These are phyloP conservation scores for Colletotrichum echinochloae DNA, from an alignment of 2,329 filamentous ascomycete genomes.

Conservation along the genomic window DNA sequence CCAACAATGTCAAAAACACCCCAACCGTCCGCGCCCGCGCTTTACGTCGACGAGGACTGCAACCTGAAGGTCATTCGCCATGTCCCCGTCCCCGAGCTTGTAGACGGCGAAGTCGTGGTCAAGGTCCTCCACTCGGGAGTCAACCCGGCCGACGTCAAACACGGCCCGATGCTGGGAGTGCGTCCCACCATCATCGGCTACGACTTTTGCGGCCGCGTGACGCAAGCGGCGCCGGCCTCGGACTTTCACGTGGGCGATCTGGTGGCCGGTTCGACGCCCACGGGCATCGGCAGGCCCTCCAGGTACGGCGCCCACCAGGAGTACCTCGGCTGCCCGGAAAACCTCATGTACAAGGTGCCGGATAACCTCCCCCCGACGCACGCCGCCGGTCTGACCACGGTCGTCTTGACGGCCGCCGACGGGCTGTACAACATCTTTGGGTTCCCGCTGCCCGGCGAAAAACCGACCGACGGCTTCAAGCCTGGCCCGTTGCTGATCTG, in stretches of 20 bases:
- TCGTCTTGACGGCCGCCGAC: slow-evolving; percentile 42
- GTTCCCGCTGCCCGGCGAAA: slow-evolving; percentile 26
- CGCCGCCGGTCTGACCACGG: slow-evolving; percentile 40
- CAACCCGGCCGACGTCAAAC: slow-evolving; percentile 34
- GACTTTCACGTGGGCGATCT: slow-evolving; percentile 14
- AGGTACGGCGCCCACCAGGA: slow-evolving; percentile 30
- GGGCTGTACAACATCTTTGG: slow-evolving; percentile 43
- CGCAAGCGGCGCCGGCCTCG: background rate
- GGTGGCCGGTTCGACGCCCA: slow-evolving; percentile 18
- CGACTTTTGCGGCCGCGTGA: slow-evolving; percentile 34
- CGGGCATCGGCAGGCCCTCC: slow-evolving; percentile 22
- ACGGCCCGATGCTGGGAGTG: slow-evolving; percentile 14
- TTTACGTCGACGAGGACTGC: slow-evolving; percentile 25
- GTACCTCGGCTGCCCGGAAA: slow-evolving; percentile 24
- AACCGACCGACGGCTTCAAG: slow-evolving; percentile 14
- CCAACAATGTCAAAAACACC: background rate
- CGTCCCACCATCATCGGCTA: slow-evolving; percentile 19
- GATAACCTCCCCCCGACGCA: slow-evolving; percentile 23
- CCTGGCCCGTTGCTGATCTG: slow-evolving; percentile 49
- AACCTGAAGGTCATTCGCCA: slow-evolving; percentile 20
- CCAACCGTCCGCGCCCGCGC: slow-evolving; percentile 7
- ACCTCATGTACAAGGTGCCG: slow-evolving; percentile 24
- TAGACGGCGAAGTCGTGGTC: slow-evolving; percentile 6
- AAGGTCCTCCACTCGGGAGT: slow-evolving; percentile 29
- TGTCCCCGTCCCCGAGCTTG: slow-evolving; percentile 10